Base-by-base conservation (phyloP, 2,329 filamentous ascomycete species). In the Arthrocladium fulminans region DNA sequence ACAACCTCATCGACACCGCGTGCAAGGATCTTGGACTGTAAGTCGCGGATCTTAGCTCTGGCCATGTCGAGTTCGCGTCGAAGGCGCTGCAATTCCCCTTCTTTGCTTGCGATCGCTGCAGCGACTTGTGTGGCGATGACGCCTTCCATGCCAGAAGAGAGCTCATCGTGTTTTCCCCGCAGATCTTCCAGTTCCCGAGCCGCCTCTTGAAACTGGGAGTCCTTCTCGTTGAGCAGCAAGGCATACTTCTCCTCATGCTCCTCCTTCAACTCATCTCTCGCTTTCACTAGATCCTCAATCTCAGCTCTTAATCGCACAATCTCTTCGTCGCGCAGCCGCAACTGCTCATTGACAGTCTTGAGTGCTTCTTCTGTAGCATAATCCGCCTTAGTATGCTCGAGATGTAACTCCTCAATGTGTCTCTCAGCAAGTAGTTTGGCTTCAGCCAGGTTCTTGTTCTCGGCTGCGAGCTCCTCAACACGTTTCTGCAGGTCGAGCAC, bases 291-390 rank as follows among this genome's bases (percentile, higher is more conserved):
- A 53, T 86, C 82, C 22, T 78, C 73, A 54, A 95, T 83, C 68
- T 98, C 89, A 56, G 81, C 81, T 64, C 81, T 84, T 57, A 96
- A 79, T 58, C 83, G 77, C 56, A 86, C 84, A 64, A 98, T 92
- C 69, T 97, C 86, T 55, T 79, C 79, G 64, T 96, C 88, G 59
- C 86, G 86, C 61, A 94, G 86, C 48, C 82, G 81, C 47, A 97
- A 71, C 56, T 83, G 77, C 49, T 79, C 75, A 56, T 84, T 80
- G 62, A 82, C 79, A 62, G 79, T 77, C 51, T 85, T 70, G 34
- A 83, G 68, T 9, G 74, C 73, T 57, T 77, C 74, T 44, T 65
- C 63, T 22, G 73, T 61, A 0, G 67, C 61, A 38, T 69, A 64
- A 53, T 72, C 69, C 52, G 75, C 73, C 58, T 75, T 71, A 53